Evolutionary conservation across 2,329 filamentous ascomycete genomes (phyloP).

Genomic region (Clonostachys chloroleuca): DNA sequence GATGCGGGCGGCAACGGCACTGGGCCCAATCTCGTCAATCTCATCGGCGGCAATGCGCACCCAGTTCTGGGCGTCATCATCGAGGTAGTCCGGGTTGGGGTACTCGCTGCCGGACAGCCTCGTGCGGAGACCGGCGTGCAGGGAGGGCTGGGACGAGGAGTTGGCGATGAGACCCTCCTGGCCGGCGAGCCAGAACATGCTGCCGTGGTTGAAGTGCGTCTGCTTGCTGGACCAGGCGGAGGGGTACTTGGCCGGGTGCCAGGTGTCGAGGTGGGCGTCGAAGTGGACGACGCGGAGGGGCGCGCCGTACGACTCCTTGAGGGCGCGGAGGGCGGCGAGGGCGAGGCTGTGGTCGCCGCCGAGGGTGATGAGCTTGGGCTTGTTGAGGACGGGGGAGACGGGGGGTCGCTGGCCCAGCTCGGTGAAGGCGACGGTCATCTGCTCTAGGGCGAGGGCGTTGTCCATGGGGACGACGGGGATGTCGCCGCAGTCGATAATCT

Average conservation of each 20-base stretch:
- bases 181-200: slow-evolving; percentile 80
- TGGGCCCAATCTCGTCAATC: slow-evolving; percentile 66
- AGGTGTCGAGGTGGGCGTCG: slow-evolving; percentile 76
- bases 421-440: slow-evolving; percentile 78
- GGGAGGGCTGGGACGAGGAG: slow-evolving; percentile 60
- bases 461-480: slow-evolving; percentile 85
- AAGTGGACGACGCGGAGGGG: slow-evolving; percentile 71
- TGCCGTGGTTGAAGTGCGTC: slow-evolving; percentile 69
- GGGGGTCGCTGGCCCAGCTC: slow-evolving; percentile 53
- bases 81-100: slow-evolving; percentile 54
- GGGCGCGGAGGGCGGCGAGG: slow-evolving; percentile 63
- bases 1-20: slow-evolving; percentile 77
- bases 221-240: slow-evolving; percentile 57
- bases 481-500: slow-evolving; percentile 84
- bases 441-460: slow-evolving; percentile 72
- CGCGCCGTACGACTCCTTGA: slow-evolving; percentile 56
- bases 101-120: slow-evolving; percentile 53
- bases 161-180: slow-evolving; percentile 73
- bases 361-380: slow-evolving; percentile 60
- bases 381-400: slow-evolving; percentile 17
- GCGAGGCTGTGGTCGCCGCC: slow-evolving; percentile 72
- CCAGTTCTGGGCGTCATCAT: slow-evolving; percentile 74
- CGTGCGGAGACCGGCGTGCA: slow-evolving; percentile 76
- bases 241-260: slow-evolving; percentile 79
- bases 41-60: slow-evolving; percentile 73